Base-by-base conservation (phyloP, 169 alveolate species). In the Eimeria mitis region DNA sequence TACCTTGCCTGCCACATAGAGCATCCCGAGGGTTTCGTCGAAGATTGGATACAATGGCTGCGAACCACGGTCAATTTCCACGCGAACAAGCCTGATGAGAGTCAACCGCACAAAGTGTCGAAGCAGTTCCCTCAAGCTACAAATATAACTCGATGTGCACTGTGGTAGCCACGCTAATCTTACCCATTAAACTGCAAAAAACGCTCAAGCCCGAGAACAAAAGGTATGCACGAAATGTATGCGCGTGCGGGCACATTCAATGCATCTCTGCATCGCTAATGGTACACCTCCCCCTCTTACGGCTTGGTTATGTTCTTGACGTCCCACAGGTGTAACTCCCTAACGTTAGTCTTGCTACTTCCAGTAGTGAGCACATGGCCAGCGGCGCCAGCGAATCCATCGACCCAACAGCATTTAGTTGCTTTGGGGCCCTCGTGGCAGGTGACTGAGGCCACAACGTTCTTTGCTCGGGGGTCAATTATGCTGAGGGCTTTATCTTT, bases 1-100 rank as follows among this genome's bases (percentile, higher is more conserved):
- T n/a, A 95, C 97, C 95, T 95, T 95, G 68, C 95, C 97, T 59
- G 94, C 90, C 70, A 95, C 95, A 76, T 95, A 95, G 73, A 95
- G 71, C 94, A 89, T 85, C 34, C 97, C 97, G 40, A 87, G 73
- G 19, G 95, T 85, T 34, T 95, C 97, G 83, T 95, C 97, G 85
- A 61, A 95, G n/a, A 68, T 61, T 25, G 97, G 97, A 61, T 95
- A 95, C 68, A 95, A 75, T 25, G 97, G 95, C 84, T 81, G 89
- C 23, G 97, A 88, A 37, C 95, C 97, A 23, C 95, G 83, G 31
- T 95, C 97, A 28, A 95, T 68, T 54, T 95, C 97, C 68, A 73
- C 42, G 61, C 85, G 94, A 59, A 59, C 19, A 40, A 89, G 71
- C 34, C 97, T 95, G 91, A n/a, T 52, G 37, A 68, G 37, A 42